These are phyloP conservation scores for Mycena albidolilacea DNA, from an alignment of 768 basidiomycete species.

Conservation along the genomic window DNA sequence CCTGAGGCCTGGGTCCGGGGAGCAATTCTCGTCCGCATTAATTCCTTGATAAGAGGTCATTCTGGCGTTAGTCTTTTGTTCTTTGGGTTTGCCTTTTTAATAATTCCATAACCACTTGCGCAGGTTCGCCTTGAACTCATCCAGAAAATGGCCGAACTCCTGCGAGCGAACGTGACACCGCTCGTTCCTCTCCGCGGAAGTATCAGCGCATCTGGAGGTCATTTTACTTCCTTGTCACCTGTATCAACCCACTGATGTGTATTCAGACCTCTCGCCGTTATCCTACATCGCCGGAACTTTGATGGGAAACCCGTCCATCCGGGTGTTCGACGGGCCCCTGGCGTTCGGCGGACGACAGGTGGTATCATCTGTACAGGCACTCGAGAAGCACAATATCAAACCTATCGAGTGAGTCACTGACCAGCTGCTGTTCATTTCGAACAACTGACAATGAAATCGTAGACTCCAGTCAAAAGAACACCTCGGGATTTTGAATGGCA, in stretches of 20 bases:
- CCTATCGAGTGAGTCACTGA: conserved; percentile 57
- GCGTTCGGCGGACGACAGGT: conserved; percentile 65
- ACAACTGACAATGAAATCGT: too few relatives aligned
- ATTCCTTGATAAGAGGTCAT: conserved; percentile 91
- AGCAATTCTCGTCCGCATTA: conserved; percentile 89
- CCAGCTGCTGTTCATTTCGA: too few relatives aligned
- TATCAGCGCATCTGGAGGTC: conserved; percentile 70
- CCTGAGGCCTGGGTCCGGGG: conserved; percentile 90
- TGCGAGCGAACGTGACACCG: conserved; percentile 80
- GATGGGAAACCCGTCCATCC: conserved; percentile 86
- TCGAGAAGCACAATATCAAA: conserved; percentile 70
- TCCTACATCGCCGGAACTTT: conserved; percentile 88
- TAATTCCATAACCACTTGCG: background rate
- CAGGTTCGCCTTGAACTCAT: conserved; percentile 69
- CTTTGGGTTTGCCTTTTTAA: background rate
- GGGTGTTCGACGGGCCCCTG: conserved; percentile 72
- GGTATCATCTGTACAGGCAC: conserved; percentile 68
- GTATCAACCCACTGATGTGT: background rate
- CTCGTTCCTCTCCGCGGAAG: conserved; percentile 89
- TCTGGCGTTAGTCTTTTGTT: conserved; percentile 68
- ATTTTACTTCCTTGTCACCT: background rate
- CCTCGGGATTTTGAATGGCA: conserved; percentile 87
- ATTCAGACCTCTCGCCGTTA: conserved; percentile 75
- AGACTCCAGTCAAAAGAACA: conserved; percentile 84
- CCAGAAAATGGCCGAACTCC: conserved; percentile 80